Evolutionary conservation across 345 rosid genomes (phyloP), one percentile per base, ranked within the genome.

Genomic region (Euphorbia tirucalli): DNA sequence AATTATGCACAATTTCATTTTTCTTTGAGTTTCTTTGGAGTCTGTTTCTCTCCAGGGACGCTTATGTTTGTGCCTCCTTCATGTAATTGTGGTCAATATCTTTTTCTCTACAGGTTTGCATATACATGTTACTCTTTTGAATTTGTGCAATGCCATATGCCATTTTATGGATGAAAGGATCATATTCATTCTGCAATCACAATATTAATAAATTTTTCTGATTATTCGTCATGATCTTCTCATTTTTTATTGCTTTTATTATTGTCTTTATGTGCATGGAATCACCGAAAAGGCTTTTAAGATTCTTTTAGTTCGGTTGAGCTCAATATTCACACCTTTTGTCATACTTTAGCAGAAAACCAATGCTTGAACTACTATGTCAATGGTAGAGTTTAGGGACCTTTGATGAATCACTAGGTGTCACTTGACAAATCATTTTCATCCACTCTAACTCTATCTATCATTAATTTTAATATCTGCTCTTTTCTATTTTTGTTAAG

Each of bases 401-500:
- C 22, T 58, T 48, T 60, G 66, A 21, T 27, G 31, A 27, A 19
- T 68, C 57, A 9, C n/a, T 41, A 37, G 31, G 8, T 15, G 10
- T 30, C 30, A 13, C 52, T 46, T 46, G 19, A 46, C 52, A 22
- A 30, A 22, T 71, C 1, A 50, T 63, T 68, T 66, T 7, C 54
- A 35, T 44, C 41, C 41, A 49, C 22, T 60, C 15, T 15, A 10
- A 64, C 44, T 62, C 7, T 9, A 10, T 16, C 37, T 18, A 4
- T 21, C 66, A 44, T 21, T 19, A 37, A 28, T 48, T 69, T 55
- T 44, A 46, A 64, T 13, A 37, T 61, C 32, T 79, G 11, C 52
- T 57, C n/a, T 61, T 46, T 56, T 81, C 75, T 70, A 70, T 74
- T 63, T 46, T 91, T 95, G 90, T 79, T 80, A 71, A 71, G 52